Evolutionary conservation across 2,329 filamentous ascomycete species (phyloP).

Genomic region (Sclerotinia glacialis): DNA sequence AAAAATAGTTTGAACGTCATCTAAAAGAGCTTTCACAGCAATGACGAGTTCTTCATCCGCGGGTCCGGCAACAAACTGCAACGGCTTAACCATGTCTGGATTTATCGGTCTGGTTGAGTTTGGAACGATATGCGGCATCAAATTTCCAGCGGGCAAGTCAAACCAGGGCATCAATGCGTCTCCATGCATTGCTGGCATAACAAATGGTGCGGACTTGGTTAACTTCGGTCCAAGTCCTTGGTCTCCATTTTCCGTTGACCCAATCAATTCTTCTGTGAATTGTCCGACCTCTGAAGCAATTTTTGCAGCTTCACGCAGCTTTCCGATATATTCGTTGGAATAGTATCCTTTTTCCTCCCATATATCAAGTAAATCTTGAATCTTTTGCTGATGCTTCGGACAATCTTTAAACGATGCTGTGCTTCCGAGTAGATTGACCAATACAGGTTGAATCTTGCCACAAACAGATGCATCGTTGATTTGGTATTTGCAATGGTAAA

Average conservation of each 20-base stretch:
- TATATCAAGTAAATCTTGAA: conserved; percentile 61
- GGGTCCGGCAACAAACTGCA: conserved; percentile 66
- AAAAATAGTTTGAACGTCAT: conserved; percentile 68
- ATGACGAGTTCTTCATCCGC: conserved; percentile 63
- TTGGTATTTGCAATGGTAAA: conserved; percentile 64
- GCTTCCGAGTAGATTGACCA: conserved; percentile 61
- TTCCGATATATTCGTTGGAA: conserved; percentile 49
- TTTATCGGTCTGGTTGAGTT: conserved; percentile 74
- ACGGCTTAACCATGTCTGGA: conserved; percentile 65
- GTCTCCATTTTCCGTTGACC: conserved; percentile 21
- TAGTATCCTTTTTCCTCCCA: conserved; percentile 71
- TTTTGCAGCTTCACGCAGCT: conserved; percentile 58
- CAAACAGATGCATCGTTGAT: conserved; percentile 51
- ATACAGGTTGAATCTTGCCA: conserved; percentile 53
- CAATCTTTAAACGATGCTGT: conserved; percentile 57
- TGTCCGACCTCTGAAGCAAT: conserved; percentile 41
- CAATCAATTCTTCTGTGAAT: conserved; percentile 32
- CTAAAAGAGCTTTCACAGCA: conserved; percentile 68
- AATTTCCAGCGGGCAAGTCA: conserved; percentile 77
- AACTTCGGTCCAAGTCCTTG: conserved; percentile 50
- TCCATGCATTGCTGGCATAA: conserved; percentile 75
- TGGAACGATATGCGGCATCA: conserved; percentile 74
- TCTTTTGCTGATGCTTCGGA: conserved; percentile 64
- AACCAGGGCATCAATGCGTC: conserved; percentile 72
- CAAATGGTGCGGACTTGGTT: conserved; percentile 58